These are phyloP conservation scores for Peniophora sp. DNA, from an alignment of 1,284 basidiomycete genomes.

Conservation along the genomic window DNA sequence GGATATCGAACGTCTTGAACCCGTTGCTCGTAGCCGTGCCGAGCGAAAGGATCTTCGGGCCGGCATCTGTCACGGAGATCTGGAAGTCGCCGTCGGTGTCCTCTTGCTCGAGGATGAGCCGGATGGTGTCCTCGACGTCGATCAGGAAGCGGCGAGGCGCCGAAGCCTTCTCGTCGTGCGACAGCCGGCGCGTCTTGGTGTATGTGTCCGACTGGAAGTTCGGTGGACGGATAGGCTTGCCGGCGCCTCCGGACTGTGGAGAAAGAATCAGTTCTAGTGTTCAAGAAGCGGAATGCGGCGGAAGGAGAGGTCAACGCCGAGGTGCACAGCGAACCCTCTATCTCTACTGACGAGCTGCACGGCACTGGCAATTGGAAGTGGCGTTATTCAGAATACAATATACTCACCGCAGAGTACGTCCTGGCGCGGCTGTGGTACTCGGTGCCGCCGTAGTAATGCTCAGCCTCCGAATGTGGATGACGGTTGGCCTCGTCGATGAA, in stretches of 20 bases:
- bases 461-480: constrained; percentile 60
- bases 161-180: constrained; percentile 75
- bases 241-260: not conserved
- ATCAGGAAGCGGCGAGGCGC: constrained; percentile 85
- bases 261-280: not conserved
- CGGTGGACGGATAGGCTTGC: constrained; percentile 38
- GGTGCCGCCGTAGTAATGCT: constrained; percentile 76
- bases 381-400: constrained; percentile 1
- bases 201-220: constrained; percentile 69
- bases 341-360: too few species aligned
- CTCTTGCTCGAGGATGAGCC: constrained; percentile 94
- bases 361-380: constrained; percentile 6
- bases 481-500: constrained; percentile 59
- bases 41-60: constrained; percentile 92
- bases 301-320: constrained; percentile 35
- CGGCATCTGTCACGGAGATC: constrained; percentile 94
- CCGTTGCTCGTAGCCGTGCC: constrained; percentile 97
- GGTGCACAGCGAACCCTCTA: too few species aligned
- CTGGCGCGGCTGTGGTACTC: constrained; percentile 73
- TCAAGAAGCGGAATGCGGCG: not conserved
- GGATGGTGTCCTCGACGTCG: constrained; percentile 98
- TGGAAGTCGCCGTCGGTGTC: constrained; percentile 97
- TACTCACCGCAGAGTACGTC: constrained; percentile 75
- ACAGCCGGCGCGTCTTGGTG: constrained; percentile 59
- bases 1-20: constrained; percentile 93